Evolutionary conservation across 2,329 filamentous ascomycete genomes (phyloP).

Genomic region (Talaromyces pinophilus): DNA sequence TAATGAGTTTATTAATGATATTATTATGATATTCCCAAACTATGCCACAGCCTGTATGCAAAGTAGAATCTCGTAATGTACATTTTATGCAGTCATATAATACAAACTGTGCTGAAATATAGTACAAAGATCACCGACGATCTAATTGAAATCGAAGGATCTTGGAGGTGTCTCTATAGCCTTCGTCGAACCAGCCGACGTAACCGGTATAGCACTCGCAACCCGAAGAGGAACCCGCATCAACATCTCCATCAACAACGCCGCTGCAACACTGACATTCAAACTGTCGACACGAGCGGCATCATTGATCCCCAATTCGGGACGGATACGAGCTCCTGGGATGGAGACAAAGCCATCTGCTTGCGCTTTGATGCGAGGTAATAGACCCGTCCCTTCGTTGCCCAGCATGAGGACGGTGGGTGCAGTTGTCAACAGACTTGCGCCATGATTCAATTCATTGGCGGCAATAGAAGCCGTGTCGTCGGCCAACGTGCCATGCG

Average conservation of each 20-base stretch:
- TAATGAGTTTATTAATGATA: conserved; percentile 2
- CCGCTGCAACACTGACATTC: conserved; percentile 89
- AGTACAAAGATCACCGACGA: conserved; percentile 10
- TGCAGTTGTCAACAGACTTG: conserved; percentile 51
- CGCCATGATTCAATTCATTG: conserved; percentile 28
- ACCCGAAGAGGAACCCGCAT: conserved; percentile 35
- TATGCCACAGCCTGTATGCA: neutral
- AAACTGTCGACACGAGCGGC: conserved; percentile 74
- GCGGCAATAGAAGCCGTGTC: conserved; percentile 43
- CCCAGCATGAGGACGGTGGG: conserved; percentile 82
- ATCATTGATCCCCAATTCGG: conserved; percentile 40
- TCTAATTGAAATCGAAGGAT: conserved; percentile 23
- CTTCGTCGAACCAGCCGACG: conserved; percentile 26
- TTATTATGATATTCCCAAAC: conserved; percentile 6
- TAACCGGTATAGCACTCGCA: conserved; percentile 1
- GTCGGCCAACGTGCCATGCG: conserved; percentile 15
- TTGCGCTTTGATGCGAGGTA: conserved; percentile 62
- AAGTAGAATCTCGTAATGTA: conserved; percentile 12
- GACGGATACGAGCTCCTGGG: conserved; percentile 50
- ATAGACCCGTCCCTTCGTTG: conserved; percentile 74
- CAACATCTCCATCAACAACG: conserved; percentile 60
- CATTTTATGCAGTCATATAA: conserved; percentile 1
- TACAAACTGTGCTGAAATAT: conserved; percentile 4
- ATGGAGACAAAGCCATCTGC: conserved; percentile 69
- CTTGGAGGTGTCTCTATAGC: conserved; percentile 1